A percentile compares a stretch with the other conserved stretches of the same genome.
phyloP scores from a whole-genome alignment of 345 rosid species.

The Trapa bicornis region DNA sequence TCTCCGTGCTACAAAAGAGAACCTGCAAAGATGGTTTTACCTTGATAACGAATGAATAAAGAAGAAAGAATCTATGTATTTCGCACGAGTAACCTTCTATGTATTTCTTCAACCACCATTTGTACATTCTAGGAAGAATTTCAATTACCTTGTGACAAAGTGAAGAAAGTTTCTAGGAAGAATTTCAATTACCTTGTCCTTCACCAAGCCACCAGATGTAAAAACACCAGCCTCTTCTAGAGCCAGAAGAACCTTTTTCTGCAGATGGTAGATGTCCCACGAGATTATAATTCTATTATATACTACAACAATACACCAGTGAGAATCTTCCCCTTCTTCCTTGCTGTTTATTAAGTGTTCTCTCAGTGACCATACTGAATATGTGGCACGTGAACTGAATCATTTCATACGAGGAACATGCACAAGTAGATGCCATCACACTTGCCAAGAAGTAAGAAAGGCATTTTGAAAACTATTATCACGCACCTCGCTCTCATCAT shows the following conservation, averaged over 20 bases:
- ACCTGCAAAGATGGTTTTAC: slow-evolving; percentile 38
- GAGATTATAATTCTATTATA: background rate
- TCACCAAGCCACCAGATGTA: slow-evolving; percentile 86
- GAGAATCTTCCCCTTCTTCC: no score
- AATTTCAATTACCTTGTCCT: slow-evolving; percentile 56
- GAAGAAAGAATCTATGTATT: background rate
- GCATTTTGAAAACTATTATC: background rate
- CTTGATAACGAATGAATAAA: background rate
- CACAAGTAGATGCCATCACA: background rate
- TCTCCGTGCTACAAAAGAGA: slow-evolving; percentile 90
- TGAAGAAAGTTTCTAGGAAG: background rate
- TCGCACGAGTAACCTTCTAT: background rate
- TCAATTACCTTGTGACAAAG: background rate
- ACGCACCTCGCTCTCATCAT: slow-evolving; percentile 75
- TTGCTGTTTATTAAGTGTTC: no score
- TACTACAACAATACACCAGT: no score
- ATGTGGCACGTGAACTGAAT: background rate
- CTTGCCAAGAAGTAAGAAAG: background rate
- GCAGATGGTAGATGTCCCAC: slow-evolving; percentile 15
- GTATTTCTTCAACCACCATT: background rate
- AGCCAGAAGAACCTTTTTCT: slow-evolving; percentile 73
- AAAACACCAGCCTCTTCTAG: slow-evolving; percentile 86
- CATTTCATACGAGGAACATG: background rate
- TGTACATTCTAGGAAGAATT: background rate
- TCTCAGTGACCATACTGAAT: no score